Base-by-base conservation (phyloP, 805 yeast species). In the Kodamaea sagamina region DNA sequence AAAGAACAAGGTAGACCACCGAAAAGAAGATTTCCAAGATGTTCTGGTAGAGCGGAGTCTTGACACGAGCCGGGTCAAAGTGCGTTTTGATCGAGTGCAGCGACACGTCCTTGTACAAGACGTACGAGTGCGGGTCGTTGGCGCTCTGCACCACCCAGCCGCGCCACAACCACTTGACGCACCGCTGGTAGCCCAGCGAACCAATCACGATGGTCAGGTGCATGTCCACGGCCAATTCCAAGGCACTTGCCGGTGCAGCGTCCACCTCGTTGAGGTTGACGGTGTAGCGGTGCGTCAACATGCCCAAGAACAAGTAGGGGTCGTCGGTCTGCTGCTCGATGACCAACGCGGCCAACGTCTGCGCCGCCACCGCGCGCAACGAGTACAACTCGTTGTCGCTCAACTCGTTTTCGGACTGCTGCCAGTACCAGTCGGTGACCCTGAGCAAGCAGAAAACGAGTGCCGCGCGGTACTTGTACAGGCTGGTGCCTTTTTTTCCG, bases 81-180 rank as follows among this genome's bases (percentile, higher is more conserved):
- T 89, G 97, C 2, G 75, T 62, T 41, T 63, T 50, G 46, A 86
- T 67, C 10, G 72, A 67, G 4, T 80, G 67, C 17, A 81, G 78
- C 0, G 80, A 71, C 10, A 82, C 76, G 0, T 80, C 81, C 47
- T 73, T 76, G 60, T 84, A 87, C 43, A 82, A 56, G 18, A 79
- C 82, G 53, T 84, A 89, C 11, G 81, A 79, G 17, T 77, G 74
- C 4, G 93, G 87, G 57, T 87, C 88, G 10, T 60, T 62, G 9
- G 81, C 78, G 16, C 84, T 77, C 63, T 88, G 96, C 39, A 86
- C 74, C 48, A 89, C 86, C 95, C 96, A 87, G 21, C 97, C 97
- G 44, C 90, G 71, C 97, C 97, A 89, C 38, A 89, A 63, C 95
- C 96, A 89, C 51, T 83, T 81, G 55, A 88, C 75, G 65, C 96